phyloP scores from a whole-genome alignment of 208 protist genomes.

The Acanthamoeba lenticulata region DNA sequence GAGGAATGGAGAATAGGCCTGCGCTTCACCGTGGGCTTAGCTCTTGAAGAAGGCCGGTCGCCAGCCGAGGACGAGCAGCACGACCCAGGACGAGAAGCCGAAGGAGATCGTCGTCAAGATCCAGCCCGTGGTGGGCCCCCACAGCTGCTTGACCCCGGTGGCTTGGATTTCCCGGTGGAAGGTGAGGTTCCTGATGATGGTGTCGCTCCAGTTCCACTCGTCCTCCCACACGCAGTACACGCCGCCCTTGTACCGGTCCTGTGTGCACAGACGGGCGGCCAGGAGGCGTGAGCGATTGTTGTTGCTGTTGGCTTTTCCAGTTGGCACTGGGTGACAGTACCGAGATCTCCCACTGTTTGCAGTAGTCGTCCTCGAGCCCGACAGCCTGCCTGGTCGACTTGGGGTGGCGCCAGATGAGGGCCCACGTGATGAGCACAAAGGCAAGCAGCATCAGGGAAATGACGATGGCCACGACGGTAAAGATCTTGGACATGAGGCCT shows the following conservation, averaged over 20 bases:
- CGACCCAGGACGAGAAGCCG: background rate
- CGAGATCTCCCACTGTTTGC: background rate
- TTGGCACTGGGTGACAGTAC: background rate
- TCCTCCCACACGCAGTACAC: background rate
- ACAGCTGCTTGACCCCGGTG: background rate
- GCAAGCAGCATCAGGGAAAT: background rate
- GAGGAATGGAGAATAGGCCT: background rate
- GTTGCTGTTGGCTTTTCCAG: too few relatives aligned
- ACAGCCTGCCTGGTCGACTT: background rate
- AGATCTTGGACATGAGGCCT: background rate
- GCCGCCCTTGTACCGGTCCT: background rate
- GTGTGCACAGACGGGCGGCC: background rate
- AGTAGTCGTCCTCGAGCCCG: background rate
- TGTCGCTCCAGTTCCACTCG: background rate
- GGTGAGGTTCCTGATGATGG: background rate
- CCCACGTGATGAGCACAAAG: background rate
- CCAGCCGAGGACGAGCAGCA: background rate
- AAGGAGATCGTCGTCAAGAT: background rate
- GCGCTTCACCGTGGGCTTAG: background rate
- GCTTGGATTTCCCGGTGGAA: background rate
- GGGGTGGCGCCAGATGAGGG: background rate
- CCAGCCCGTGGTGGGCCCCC: background rate
- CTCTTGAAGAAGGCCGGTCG: background rate
- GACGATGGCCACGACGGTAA: background rate
- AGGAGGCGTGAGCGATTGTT: background rate